These are phyloP conservation scores for Tylopilus sp. DNA, from an alignment of 768 basidiomycete genomes.

Conservation along the genomic window DNA sequence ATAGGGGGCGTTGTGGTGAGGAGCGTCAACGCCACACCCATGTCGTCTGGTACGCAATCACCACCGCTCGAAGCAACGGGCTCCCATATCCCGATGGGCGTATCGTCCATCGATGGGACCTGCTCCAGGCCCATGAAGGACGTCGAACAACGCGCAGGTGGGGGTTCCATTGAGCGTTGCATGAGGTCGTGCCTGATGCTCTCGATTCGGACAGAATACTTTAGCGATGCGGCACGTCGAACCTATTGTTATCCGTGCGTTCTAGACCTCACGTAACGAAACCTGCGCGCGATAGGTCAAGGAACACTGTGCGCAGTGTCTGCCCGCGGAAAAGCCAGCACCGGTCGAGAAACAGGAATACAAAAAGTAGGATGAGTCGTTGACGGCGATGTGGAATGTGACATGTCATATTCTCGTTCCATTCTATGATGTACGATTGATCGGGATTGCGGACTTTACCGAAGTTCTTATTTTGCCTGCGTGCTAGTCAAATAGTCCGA, in stretches of 20 bases:
- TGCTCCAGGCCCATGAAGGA: slow-evolving; percentile 39
- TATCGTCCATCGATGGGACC: slow-evolving; percentile 40
- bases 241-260: neutral
- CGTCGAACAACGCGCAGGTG: slow-evolving; percentile 44
- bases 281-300: slow-evolving; percentile 14
- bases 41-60: slow-evolving; percentile 47
- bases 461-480: slow-evolving; percentile 11
- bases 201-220: slow-evolving; percentile 21
- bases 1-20: neutral
- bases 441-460: neutral
- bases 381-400: neutral
- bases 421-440: slow-evolving; percentile 1
- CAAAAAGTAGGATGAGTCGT: neutral
- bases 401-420: neutral
- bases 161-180: slow-evolving; percentile 7
- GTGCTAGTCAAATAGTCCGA: slow-evolving; percentile 38
- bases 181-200: neutral
- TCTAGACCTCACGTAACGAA: neutral
- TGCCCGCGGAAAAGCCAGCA: slow-evolving; percentile 5
- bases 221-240: slow-evolving; percentile 27
- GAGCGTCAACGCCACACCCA: neutral
- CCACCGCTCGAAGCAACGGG: slow-evolving; percentile 51
- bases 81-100: slow-evolving; percentile 46
- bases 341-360: slow-evolving; percentile 9
- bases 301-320: slow-evolving; percentile 17